phyloP scores from a whole-genome alignment of 306 rosid species.

The Prinsepia uniflora region DNA sequence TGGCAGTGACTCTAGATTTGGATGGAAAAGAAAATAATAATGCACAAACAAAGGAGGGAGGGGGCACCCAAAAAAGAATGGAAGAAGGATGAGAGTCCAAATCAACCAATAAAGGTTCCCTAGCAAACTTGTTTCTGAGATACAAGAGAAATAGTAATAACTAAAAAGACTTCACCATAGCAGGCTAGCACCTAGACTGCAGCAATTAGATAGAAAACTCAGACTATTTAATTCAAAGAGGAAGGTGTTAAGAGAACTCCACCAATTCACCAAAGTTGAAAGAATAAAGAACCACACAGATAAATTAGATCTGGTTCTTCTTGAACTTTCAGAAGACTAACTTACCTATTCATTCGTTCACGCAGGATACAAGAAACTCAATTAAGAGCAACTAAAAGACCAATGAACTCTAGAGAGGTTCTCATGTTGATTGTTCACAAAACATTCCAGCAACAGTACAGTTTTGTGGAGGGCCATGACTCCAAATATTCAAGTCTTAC shows the following conservation, averaged over 20 bases:
- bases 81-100: no score
- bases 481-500: no score
- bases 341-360: background rate
- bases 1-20: background rate
- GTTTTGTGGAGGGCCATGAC: background rate
- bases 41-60: background rate
- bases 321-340: background rate
- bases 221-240: background rate
- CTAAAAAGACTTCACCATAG: no score
- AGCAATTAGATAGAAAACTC: background rate
- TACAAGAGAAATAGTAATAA: no score
- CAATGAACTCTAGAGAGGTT: background rate
- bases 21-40: no score
- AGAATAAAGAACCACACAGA: background rate
- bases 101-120: no score
- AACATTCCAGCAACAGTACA: background rate
- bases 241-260: background rate
- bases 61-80: no score
- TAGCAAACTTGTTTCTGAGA: no score
- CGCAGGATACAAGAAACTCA: background rate
- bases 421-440: background rate
- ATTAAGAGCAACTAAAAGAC: background rate
- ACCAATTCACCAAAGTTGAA: slow-evolving; percentile 3
- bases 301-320: no score
- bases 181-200: no score